Base-by-base conservation (phyloP, 139 green algal genomes). In the Auxenochlorella pyrenoidosa region DNA sequence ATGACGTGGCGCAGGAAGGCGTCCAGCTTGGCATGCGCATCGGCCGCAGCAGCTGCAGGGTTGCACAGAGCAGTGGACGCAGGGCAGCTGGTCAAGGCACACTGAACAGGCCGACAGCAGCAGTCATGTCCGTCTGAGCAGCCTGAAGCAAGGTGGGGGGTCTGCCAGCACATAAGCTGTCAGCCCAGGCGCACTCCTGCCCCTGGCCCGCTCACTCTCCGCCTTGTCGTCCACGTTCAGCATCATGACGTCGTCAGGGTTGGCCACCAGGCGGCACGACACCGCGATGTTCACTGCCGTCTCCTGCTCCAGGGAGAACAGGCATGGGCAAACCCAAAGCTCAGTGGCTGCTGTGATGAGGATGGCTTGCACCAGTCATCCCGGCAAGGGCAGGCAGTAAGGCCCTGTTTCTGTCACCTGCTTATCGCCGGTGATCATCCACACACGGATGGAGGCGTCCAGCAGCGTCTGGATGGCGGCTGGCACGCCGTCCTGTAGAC, bases 241-340 rank as follows among this genome's bases (percentile, higher is more conserved):
- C 58, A 94, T 92, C 36, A 96, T 89, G 32, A 95, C 72, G 41
- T 59, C 78, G 36, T 96, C 94, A 4, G 90, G 84, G 84, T 96
- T 89, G 3, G 86, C 88, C 47, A 98, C 93, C 66, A 98, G 91
- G 71, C 93, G 94, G 92, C 96, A 98, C 26, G 95, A 95, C 82
- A 96, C 97, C 24, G 93, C 95, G 76, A 98, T 98, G 93, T 98
- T 98, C 88, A 98, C 96, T 76, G 96, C 96, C 0, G 96, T 98
- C 93, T 98, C 96, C 80, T 85, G 68, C 32, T 71, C 63, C 36
- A 71, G 63, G 6, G 24, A 4, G 6, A 71, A 34, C 24, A 71
- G 63, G 13, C 63, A 36, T 22, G 63, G 63, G 54, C 63, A 71
- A 28, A 68, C 3, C 59, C 22, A 28, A n/a, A 36, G 63, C 24